Percentiles rank a stretch among this genome's conserved stretches.
Conservation (phyloP, 2,329 filamentous ascomycete genomes). For the Gremmenia infestans region DNA sequence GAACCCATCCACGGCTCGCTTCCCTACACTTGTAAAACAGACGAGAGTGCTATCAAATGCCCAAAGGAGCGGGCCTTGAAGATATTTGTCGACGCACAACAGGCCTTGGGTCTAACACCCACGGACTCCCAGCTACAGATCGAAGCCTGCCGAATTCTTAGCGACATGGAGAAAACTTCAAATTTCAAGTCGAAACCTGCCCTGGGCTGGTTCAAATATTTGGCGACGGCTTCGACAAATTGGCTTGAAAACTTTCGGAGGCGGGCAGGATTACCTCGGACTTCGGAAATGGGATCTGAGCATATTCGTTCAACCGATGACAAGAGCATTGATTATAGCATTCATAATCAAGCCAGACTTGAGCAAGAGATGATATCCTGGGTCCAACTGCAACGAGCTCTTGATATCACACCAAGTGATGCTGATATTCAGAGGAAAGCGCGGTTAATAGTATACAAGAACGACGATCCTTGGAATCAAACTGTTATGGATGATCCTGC, state of each 20-base stretch:
- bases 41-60: conserved; percentile 17
- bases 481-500: conserved; percentile 52
- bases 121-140: conserved; percentile 56
- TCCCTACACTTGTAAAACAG: conserved; percentile 5
- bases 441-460: conserved; percentile 57
- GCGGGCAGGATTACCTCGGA: conserved; percentile 52
- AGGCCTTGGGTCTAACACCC: conserved; percentile 49
- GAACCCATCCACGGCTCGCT: conserved; percentile 6
- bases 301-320: conserved; percentile 48
- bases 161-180: conserved; percentile 45
- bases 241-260: conserved; percentile 54
- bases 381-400: conserved; percentile 39
- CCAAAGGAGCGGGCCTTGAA: conserved; percentile 22
- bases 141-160: conserved; percentile 54
- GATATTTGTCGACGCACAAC: conserved; percentile 20
- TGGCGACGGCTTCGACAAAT: conserved; percentile 43
- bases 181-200: conserved; percentile 23
- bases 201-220: conserved; percentile 52
- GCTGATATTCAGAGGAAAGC: conserved; percentile 52
- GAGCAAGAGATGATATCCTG: conserved; percentile 53
- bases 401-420: conserved; percentile 47
- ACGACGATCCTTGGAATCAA: conserved; percentile 60
- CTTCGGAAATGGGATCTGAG: conserved; percentile 48
- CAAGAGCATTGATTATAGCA: conserved; percentile 52
- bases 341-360: conserved; percentile 50